Conservation (phyloP, 176 grass and related monocot species). For the Cocos nucifera region DNA sequence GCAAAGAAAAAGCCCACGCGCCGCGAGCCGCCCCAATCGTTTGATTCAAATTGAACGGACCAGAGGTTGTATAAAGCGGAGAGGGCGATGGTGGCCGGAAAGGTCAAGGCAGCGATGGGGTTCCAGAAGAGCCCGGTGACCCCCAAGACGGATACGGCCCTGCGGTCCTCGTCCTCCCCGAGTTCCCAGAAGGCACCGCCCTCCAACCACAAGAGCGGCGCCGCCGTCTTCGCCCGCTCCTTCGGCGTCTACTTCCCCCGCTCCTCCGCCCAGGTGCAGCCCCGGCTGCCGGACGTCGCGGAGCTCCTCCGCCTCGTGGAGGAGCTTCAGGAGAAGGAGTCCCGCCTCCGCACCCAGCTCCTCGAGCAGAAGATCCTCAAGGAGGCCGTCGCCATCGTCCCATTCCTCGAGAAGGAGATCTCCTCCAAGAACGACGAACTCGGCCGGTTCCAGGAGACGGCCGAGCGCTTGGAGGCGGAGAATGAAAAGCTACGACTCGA, state of each 20-base stretch:
- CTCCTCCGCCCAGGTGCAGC: conserved; percentile 64
- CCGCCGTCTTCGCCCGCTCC: conserved; percentile 47
- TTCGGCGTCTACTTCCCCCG: conserved; percentile 83
- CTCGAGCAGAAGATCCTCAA: conserved; percentile 90
- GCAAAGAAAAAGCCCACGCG: too few species aligned
- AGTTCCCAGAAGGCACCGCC: background rate
- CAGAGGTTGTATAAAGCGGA: too few species aligned
- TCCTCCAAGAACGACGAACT: conserved; percentile 48
- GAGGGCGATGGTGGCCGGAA: conserved; percentile 62
- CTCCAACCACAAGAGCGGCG: background rate
- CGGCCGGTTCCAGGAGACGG: conserved; percentile 33
- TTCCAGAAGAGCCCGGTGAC: conserved; percentile 54
- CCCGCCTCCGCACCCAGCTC: conserved; percentile 74
- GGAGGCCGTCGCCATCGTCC: conserved; percentile 84
- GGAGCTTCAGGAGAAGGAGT: conserved; percentile 86
- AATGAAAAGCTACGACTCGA: conserved; percentile 55
- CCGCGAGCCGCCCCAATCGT: too few species aligned
- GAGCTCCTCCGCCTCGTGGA: conserved; percentile 78
- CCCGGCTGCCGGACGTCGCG: conserved; percentile 52
- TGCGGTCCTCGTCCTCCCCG: conserved; percentile 9
- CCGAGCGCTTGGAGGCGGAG: conserved; percentile 50
- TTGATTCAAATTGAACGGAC: too few species aligned
- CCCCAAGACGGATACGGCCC: conserved; percentile 29
- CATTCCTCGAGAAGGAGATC: conserved; percentile 78
- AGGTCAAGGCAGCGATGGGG: conserved; percentile 87